Base-by-base conservation (phyloP, 73 alveolate genomes). In the Paramecium primaurelia region DNA sequence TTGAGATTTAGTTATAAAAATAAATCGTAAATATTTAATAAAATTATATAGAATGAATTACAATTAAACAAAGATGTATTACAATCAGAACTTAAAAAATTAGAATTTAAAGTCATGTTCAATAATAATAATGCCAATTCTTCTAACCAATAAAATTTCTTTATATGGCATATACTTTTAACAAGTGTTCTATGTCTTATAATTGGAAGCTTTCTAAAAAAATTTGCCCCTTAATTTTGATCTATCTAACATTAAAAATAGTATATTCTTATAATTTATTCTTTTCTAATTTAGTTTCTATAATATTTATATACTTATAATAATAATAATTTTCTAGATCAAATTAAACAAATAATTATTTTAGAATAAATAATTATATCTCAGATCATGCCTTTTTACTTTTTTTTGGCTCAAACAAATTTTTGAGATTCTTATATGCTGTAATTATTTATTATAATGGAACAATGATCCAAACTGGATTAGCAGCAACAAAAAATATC, bases 401-500 rank as follows among this genome's bases (percentile, higher is more conserved):
- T 54, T 54, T 47, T 6, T 9, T 16, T n/a, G 8, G 2, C 22
- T 18, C 69, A 54, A 54, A 6, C 32, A 18, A 18, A 4, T 54
- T n/a, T 54, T 54, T 6, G 4, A 59, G 25, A 59, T 59, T 59
- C 9, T 20, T 59, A 30, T 20, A 59, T 59, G 84, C 84, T 26
- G 49, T 64, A 10, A 26, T 64, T 64, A 73, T 26, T 9, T 71
- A 16, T 6, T 45, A 73, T 30, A 89, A 28, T 12, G 92, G 92
- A 28, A 89, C 45, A 11, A 69, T 40, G 28, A 89, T 71, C 94
- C 94, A 89, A 26, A 89, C 84, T 16, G 92, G 92, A 28, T 89
- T 89, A 28, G 77, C 86, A 36, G 75, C 54, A 34, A 89, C 93
- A 71, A 89, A 89, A 54, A 77, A 89, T 4, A 89, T 89, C 94